phyloP scores from a whole-genome alignment of 495 filamentous ascomycete species.

The Penicillium dipodomyicola region DNA sequence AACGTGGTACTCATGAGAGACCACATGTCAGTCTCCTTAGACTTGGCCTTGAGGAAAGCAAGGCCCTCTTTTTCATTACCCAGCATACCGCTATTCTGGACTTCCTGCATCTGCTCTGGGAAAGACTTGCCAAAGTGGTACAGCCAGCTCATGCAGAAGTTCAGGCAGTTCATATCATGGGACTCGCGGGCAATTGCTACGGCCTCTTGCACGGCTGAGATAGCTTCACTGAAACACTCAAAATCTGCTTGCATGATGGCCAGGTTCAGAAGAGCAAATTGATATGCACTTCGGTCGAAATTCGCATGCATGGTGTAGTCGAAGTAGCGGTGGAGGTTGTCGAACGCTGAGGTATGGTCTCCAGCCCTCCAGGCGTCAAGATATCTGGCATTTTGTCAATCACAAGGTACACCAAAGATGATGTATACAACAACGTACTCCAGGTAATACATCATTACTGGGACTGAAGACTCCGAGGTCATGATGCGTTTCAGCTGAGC shows the following conservation, averaged over 20 bases:
- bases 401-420: neutral
- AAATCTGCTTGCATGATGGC: slow-evolving; percentile 95
- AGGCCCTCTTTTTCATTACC: slow-evolving; percentile 80
- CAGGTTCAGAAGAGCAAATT: slow-evolving; percentile 92
- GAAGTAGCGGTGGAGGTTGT: slow-evolving; percentile 91
- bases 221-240: slow-evolving; percentile 85
- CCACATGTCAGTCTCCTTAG: slow-evolving; percentile 87
- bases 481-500: slow-evolving; percentile 64
- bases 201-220: slow-evolving; percentile 88
- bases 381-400: slow-evolving; percentile 51
- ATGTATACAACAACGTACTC: slow-evolving; percentile 43
- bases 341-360: slow-evolving; percentile 85
- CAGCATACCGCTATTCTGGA: slow-evolving; percentile 68
- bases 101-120: slow-evolving; percentile 67
- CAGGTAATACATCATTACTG: slow-evolving; percentile 75
- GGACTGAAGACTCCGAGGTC: slow-evolving; percentile 60
- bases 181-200: slow-evolving; percentile 90
- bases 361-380: slow-evolving; percentile 89
- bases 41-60: slow-evolving; percentile 79
- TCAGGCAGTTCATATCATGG: slow-evolving; percentile 86
- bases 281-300: slow-evolving; percentile 81
- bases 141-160: slow-evolving; percentile 96
- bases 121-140: slow-evolving; percentile 89
- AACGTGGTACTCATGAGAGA: slow-evolving; percentile 79
- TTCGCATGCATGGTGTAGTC: slow-evolving; percentile 90